phyloP scores from a whole-genome alignment of 2,329 filamentous ascomycete genomes.

The Arthrobotrys conoides region DNA sequence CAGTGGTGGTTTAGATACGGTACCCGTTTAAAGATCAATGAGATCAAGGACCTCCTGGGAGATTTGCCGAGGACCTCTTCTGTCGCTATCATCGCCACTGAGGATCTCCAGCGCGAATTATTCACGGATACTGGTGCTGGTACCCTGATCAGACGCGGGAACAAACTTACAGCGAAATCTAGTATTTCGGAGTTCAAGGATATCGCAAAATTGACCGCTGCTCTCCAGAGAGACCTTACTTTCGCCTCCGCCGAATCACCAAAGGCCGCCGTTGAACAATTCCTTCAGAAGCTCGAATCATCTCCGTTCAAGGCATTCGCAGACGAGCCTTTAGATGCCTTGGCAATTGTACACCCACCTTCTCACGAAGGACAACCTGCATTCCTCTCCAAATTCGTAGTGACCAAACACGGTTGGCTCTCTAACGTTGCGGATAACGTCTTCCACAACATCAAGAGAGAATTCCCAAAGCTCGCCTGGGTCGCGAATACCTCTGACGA shows the following conservation, averaged over 20 bases:
- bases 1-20: slow-evolving; percentile 96
- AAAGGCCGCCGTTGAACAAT: slow-evolving; percentile 85
- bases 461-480: slow-evolving; percentile 91
- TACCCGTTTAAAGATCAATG: slow-evolving; percentile 95
- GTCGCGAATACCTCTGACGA: slow-evolving; percentile 97
- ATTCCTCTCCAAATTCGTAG: slow-evolving; percentile 89
- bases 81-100: slow-evolving; percentile 97
- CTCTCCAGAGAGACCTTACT: slow-evolving; percentile 82
- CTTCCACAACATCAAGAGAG: slow-evolving; percentile 92
- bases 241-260: slow-evolving; percentile 75
- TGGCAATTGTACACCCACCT: slow-evolving; percentile 88
- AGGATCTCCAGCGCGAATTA: slow-evolving; percentile 93
- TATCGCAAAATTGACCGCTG: slow-evolving; percentile 81
- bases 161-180: slow-evolving; percentile 83
- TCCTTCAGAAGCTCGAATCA: slow-evolving; percentile 81
- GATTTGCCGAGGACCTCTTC: slow-evolving; percentile 91
- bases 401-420: slow-evolving; percentile 94
- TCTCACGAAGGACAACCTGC: slow-evolving; percentile 77
- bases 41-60: slow-evolving; percentile 93
- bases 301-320: slow-evolving; percentile 93
- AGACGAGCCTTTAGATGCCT: slow-evolving; percentile 91
- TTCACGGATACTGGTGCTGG: slow-evolving; percentile 97
- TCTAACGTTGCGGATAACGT: slow-evolving; percentile 96
- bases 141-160: slow-evolving; percentile 90
- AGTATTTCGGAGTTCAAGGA: slow-evolving; percentile 82